Conservation (phyloP, 129 eudicot species). For the Artemisia tridentata region DNA sequence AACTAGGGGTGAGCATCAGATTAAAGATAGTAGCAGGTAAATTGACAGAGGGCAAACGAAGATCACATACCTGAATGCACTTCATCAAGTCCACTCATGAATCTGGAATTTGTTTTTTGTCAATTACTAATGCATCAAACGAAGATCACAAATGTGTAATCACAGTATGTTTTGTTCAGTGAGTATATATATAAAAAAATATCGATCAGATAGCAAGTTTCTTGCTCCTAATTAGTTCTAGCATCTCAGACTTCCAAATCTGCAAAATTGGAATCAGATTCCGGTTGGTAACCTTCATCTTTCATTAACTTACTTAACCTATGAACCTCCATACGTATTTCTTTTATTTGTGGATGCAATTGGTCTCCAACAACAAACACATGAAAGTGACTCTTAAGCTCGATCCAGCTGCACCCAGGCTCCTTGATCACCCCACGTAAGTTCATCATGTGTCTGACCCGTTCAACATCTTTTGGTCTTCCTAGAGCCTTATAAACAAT, state of each 20-base stretch:
- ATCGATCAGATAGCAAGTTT: slow-evolving; percentile 4
- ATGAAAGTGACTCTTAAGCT: slow-evolving; percentile 68
- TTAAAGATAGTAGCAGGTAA: not conserved
- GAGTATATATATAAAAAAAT: slow-evolving; percentile 6
- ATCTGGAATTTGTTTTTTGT: not conserved
- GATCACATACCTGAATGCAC: not conserved
- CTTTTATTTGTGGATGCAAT: slow-evolving; percentile 56
- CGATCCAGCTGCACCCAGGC: slow-evolving; percentile 94
- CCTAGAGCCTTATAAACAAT: slow-evolving; percentile 73
- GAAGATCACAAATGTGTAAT: not conserved
- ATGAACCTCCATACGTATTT: slow-evolving; percentile 43
- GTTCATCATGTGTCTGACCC: slow-evolving; percentile 68
- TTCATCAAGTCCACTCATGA: not conserved
- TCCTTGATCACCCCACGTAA: slow-evolving; percentile 70
- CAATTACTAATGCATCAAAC: not conserved
- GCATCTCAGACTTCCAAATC: slow-evolving; percentile 32
- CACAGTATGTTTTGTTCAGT: not conserved
- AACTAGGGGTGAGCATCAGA: too few relatives aligned
- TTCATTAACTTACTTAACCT: slow-evolving; percentile 55
- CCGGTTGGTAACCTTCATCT: slow-evolving; percentile 57
- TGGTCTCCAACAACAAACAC: slow-evolving; percentile 87
- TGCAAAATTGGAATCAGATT: slow-evolving; percentile 35
- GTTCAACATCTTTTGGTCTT: slow-evolving; percentile 56
- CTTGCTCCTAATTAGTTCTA: slow-evolving; percentile 8
- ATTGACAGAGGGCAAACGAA: not conserved